phyloP scores from a whole-genome alignment of 2,329 filamentous ascomycete species.

The Aquanectria penicillioides region DNA sequence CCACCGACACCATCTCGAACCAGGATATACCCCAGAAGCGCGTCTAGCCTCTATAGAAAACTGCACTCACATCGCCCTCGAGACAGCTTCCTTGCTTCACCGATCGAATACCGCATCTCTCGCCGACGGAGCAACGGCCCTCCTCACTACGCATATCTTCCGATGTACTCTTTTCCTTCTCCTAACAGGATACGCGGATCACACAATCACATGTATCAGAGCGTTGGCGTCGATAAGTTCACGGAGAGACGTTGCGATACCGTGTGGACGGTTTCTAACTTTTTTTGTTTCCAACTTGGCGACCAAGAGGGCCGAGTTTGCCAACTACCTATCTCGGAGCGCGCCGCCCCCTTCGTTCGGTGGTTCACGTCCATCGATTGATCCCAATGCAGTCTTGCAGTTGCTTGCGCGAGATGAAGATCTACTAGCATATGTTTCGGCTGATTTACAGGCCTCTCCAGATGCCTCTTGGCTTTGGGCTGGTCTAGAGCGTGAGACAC shows the following conservation, averaged over 20 bases:
- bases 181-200: conserved; percentile 76
- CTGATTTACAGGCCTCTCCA: conserved; percentile 83
- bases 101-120: conserved; percentile 68
- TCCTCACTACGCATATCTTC: conserved; percentile 87
- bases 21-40: conserved; percentile 71
- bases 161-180: conserved; percentile 84
- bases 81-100: conserved; percentile 80
- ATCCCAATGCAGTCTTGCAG: conserved; percentile 45
- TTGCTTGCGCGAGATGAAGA: conserved; percentile 76
- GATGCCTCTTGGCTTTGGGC: conserved; percentile 88
- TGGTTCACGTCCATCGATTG: conserved; percentile 43
- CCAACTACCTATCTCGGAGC: conserved; percentile 49
- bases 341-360: conserved; percentile 46
- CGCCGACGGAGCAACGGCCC: conserved; percentile 74
- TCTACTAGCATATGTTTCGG: conserved; percentile 85
- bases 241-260: conserved; percentile 75
- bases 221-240: conserved; percentile 76
- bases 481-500: conserved; percentile 62
- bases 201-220: conserved; percentile 78
- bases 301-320: conserved; percentile 61
- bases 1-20: conserved; percentile 87
- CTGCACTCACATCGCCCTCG: conserved; percentile 78
- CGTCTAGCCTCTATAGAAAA: conserved; percentile 79
- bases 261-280: conserved; percentile 82
- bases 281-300: conserved; percentile 81